Conservation (phyloP, 2,329 filamentous ascomycete species). For the Colletotrichum gloeosporioides region DNA sequence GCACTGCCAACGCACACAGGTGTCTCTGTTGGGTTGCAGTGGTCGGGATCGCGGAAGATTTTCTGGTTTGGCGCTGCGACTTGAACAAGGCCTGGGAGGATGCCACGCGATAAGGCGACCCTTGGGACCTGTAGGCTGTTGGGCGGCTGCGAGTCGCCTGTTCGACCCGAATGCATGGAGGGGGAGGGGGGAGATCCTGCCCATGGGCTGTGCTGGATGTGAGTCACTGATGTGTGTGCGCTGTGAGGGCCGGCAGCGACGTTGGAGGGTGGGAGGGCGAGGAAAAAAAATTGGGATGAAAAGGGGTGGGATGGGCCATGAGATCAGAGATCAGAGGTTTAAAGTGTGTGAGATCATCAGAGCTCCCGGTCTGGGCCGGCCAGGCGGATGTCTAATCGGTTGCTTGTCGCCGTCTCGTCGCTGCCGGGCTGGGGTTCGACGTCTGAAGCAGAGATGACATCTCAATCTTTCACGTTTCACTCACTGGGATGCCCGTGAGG, state of each 20-base stretch:
- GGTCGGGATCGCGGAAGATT: conserved; percentile 9
- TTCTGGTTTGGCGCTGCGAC: background rate
- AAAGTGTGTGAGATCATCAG: background rate
- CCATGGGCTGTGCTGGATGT: conserved; percentile 14
- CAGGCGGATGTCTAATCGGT: background rate
- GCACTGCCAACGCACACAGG: background rate
- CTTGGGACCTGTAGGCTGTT: background rate
- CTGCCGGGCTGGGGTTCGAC: background rate
- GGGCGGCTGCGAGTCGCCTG: conserved; percentile 7
- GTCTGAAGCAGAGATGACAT: background rate
- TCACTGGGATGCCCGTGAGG: background rate
- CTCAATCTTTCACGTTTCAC: background rate
- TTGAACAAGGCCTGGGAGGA: background rate
- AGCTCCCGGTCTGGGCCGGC: background rate
- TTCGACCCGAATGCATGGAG: conserved; percentile 13
- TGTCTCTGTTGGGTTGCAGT: background rate
- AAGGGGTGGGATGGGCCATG: background rate
- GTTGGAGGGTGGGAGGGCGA: conserved; percentile 1
- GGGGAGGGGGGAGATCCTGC: background rate
- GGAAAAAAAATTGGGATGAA: background rate
- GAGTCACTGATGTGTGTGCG: conserved; percentile 8
- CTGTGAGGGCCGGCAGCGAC: background rate
- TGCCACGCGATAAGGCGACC: conserved; percentile 21
- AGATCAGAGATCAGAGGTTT: conserved; percentile 1
- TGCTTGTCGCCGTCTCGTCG: background rate